Evolutionary conservation across 768 basidiomycete species (phyloP), one percentile per base, ranked within the genome.

Genomic region (Ramaria sp.): DNA sequence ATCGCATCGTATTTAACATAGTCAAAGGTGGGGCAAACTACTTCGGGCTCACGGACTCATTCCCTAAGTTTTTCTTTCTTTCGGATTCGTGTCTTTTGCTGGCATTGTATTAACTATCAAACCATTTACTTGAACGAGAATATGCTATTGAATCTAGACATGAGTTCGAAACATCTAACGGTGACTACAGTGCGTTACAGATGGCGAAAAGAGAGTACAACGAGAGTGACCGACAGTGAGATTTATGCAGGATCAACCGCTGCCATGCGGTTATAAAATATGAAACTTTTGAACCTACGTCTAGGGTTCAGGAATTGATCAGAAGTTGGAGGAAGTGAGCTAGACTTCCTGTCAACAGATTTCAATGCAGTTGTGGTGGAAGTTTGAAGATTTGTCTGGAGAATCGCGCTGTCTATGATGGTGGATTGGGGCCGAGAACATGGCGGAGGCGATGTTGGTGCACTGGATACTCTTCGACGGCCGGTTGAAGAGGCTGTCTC

Each of bases 1-100:
- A 52, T 15, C 52, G 39, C 11, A 37, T 63, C 63, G 51, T 60
- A 48, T 56, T 17, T 54, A 20, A 63, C 60, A 56, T 63, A 39
- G 42, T 60, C 54, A 34, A 55, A 90, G 88, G 67, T 89, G 86
- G 84, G 79, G 77, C 52, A 74, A 75, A 51, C 71, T 90, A 56
- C 74, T 89, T 55, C 73, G 72, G 30, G 65, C 66, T 30, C 77
- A 73, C 62, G 74, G 74, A 57, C 67, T 76, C 34, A 75, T 78
- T 62, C 67, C 75, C 46, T 74, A 63, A 70, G 33, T 13, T 34
- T 41, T 15, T 5, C 30, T 39, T 59, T 41, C 31, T 59, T 38
- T 24, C 54, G 27, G 17, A 37, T 33, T 17, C 9, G 11, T 47
- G 12, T 47, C 12, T 2, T 47, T 15, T 12, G 13, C 11, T 47